These are phyloP conservation scores for Kernera saxatilis DNA, from an alignment of 345 rosid genomes.

Conservation along the genomic window DNA sequence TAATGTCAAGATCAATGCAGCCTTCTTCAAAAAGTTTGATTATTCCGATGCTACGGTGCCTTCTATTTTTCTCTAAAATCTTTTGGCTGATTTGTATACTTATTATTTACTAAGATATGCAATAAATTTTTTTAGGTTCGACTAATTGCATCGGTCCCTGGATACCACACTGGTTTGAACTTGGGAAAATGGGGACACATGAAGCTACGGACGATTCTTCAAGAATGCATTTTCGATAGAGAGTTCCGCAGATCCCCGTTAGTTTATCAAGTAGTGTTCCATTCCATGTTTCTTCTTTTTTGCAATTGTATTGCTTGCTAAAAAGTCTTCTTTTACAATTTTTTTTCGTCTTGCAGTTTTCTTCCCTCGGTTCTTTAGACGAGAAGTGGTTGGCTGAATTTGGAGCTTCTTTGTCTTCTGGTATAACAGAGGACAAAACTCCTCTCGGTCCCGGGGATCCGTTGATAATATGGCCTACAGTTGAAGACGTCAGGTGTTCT, in stretches of 20 bases:
- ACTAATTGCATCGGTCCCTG: constrained; percentile 87
- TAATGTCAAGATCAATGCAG: constrained; percentile 54
- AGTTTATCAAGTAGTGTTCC: constrained; percentile 70
- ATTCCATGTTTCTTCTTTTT: not conserved
- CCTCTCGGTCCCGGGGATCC: constrained; percentile 83
- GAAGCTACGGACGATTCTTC: constrained; percentile 67
- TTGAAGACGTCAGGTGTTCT: constrained; percentile 89
- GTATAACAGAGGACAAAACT: constrained; percentile 60
- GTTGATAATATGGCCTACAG: constrained; percentile 84
- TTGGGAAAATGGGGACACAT: constrained; percentile 92
- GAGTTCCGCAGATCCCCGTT: constrained; percentile 80
- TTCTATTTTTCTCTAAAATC: constrained; percentile 1
- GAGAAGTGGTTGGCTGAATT: constrained; percentile 94
- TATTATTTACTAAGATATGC: not conserved
- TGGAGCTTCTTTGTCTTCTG: constrained; percentile 79
- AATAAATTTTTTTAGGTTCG: constrained; percentile 51
- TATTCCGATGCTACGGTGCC: constrained; percentile 57
- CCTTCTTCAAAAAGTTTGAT: constrained; percentile 82
- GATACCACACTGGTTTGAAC: constrained; percentile 75
- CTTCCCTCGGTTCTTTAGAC: constrained; percentile 90
- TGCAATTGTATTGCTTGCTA: not conserved
- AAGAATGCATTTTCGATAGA: constrained; percentile 64
- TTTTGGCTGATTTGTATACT: not conserved
- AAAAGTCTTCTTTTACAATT: not conserved
- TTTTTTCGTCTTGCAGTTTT: constrained; percentile 49